These are phyloP conservation scores for Knoxdaviesia proteae DNA, from an alignment of 2,329 filamentous ascomycete genomes.

Conservation along the genomic window DNA sequence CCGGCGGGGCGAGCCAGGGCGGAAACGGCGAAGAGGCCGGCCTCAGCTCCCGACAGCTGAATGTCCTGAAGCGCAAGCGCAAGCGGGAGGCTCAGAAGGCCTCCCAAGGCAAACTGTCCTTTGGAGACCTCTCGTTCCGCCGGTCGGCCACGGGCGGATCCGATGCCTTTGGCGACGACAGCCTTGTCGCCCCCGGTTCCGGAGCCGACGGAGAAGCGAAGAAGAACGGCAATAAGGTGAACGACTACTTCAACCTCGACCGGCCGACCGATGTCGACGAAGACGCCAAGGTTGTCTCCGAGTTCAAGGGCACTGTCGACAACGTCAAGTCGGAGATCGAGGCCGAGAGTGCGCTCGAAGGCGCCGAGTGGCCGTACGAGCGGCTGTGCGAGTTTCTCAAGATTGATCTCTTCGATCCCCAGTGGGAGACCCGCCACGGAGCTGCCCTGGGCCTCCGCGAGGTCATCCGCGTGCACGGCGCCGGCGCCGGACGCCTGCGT, in stretches of 20 bases:
- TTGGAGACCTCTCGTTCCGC: slow-evolving; percentile 65
- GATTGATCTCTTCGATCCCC: slow-evolving; percentile 77
- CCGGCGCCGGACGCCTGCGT: slow-evolving; percentile 58
- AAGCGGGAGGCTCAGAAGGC: slow-evolving; percentile 80
- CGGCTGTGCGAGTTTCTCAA: slow-evolving; percentile 85
- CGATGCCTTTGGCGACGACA: slow-evolving; percentile 38
- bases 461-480: slow-evolving; percentile 76
- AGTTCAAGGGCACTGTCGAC: slow-evolving; percentile 72
- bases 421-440: slow-evolving; percentile 91
- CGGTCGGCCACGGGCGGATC: slow-evolving; percentile 38
- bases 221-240: slow-evolving; percentile 37
- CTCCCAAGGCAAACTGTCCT: slow-evolving; percentile 64
- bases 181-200: slow-evolving; percentile 20
- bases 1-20: slow-evolving; percentile 16
- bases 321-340: slow-evolving; percentile 76
- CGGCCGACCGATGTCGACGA: slow-evolving; percentile 62
- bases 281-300: slow-evolving; percentile 76
- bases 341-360: slow-evolving; percentile 54
- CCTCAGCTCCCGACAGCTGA: slow-evolving; percentile 81
- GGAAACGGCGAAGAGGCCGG: slow-evolving; percentile 39
- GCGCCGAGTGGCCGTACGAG: slow-evolving; percentile 83
- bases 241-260: slow-evolving; percentile 83
- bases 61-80: slow-evolving; percentile 81
- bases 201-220: slow-evolving; percentile 26
- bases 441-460: slow-evolving; percentile 90